These are phyloP conservation scores for Rubia peregrina DNA, from an alignment of 305 asterid species.

Conservation along the genomic window DNA sequence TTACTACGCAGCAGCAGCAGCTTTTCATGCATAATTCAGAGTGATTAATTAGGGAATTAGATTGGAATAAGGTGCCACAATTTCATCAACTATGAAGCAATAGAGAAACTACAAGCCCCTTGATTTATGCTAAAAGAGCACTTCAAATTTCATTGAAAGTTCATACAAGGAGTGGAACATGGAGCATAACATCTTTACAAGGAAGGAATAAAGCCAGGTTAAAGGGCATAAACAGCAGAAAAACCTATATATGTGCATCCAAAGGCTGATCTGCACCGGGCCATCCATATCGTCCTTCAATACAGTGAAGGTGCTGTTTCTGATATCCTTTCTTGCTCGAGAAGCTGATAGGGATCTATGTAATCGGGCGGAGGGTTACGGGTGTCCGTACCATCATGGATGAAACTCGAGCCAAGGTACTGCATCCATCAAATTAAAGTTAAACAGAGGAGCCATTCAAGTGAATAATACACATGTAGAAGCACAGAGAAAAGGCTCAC, in stretches of 20 bases:
- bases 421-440: constrained; percentile 36
- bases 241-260: constrained; percentile 15
- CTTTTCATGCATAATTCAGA: no score
- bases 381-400: constrained; percentile 51
- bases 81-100: no score
- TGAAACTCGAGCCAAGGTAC: constrained; percentile 75
- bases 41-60: no score
- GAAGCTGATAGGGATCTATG: constrained; percentile 68
- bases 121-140: not conserved
- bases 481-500: not conserved
- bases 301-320: constrained; percentile 54
- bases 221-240: constrained; percentile 19
- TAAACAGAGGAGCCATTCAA: not conserved
- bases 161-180: not conserved
- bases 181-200: not conserved
- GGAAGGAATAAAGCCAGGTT: not conserved
- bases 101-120: not conserved
- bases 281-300: constrained; percentile 27
- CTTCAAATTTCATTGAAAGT: not conserved
- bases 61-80: no score
- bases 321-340: constrained; percentile 68
- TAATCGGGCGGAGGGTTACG: constrained; percentile 42
- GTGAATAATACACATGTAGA: not conserved
- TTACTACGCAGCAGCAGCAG: no score
- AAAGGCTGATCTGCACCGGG: constrained; percentile 25